Conservation (phyloP, 441 rosid genomes). For the Croton setiger region DNA sequence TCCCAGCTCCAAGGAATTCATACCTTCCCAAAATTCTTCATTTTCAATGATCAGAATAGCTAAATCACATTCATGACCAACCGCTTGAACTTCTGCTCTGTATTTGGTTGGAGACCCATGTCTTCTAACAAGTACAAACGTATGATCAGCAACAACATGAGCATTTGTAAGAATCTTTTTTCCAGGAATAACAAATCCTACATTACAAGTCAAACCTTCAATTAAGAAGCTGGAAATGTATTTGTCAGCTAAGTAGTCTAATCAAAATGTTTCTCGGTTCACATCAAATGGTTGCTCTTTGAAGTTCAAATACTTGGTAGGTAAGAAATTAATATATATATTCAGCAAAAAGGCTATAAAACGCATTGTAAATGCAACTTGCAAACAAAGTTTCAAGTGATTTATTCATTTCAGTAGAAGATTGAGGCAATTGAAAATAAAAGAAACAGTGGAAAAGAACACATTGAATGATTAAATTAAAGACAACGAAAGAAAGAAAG, state of each 20-base stretch:
- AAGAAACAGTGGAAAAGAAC: background rate
- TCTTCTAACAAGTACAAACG: slow-evolving; percentile 80
- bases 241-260: background rate
- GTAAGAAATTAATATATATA: no score
- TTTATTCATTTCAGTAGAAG: no score
- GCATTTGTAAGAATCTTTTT: slow-evolving; percentile 79
- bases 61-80: slow-evolving; percentile 87
- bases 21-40: slow-evolving; percentile 60
- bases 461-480: background rate
- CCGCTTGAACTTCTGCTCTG: slow-evolving; percentile 61
- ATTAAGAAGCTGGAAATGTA: background rate
- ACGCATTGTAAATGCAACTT: no score
- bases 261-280: background rate
- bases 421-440: background rate
- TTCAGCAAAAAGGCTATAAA: no score
- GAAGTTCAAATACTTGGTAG: background rate
- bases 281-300: background rate
- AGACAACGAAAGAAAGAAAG: background rate
- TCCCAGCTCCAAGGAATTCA: slow-evolving; percentile 70
- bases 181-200: slow-evolving; percentile 62
- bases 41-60: slow-evolving; percentile 63
- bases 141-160: slow-evolving; percentile 82
- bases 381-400: background rate
- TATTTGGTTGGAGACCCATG: slow-evolving; percentile 77
- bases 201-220: background rate